Conservation (phyloP, 2,329 filamentous ascomycete species). For the Hortaea sp. region DNA sequence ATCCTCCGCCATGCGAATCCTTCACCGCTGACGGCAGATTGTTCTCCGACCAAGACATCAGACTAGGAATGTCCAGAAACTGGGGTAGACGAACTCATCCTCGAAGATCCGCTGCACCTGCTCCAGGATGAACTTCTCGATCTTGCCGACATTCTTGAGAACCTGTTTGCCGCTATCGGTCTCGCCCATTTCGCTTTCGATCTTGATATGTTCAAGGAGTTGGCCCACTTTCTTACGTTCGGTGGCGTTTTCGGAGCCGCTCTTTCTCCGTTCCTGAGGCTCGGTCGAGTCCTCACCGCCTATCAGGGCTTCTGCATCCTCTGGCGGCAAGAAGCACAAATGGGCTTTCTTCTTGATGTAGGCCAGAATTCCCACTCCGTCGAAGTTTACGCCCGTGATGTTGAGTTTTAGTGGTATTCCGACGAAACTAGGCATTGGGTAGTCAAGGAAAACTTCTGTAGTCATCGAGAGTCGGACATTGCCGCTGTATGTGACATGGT, state of each 20-base stretch:
- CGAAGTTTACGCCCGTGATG: slow-evolving; percentile 89
- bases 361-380: slow-evolving; percentile 85
- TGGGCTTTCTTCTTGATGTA: slow-evolving; percentile 82
- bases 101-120: slow-evolving; percentile 96
- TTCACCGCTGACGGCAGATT: not conserved
- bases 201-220: slow-evolving; percentile 80
- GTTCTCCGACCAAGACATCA: slow-evolving; percentile 30
- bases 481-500: slow-evolving; percentile 80
- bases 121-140: slow-evolving; percentile 93
- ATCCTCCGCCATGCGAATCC: not conserved
- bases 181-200: slow-evolving; percentile 95
- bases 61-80: slow-evolving; percentile 95
- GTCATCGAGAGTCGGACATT: slow-evolving; percentile 82
- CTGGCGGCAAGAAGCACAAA: slow-evolving; percentile 87
- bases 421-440: slow-evolving; percentile 97
- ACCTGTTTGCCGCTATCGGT: slow-evolving; percentile 87
- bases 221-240: slow-evolving; percentile 44
- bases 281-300: slow-evolving; percentile 30
- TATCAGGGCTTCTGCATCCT: slow-evolving; percentile 68
- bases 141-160: slow-evolving; percentile 96
- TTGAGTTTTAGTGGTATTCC: slow-evolving; percentile 89
- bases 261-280: slow-evolving; percentile 17
- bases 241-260: slow-evolving; percentile 1
- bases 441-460: slow-evolving; percentile 90
- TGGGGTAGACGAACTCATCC: slow-evolving; percentile 96